phyloP scores from a whole-genome alignment of 495 filamentous ascomycete species.

The Pyrenula aspistea region DNA sequence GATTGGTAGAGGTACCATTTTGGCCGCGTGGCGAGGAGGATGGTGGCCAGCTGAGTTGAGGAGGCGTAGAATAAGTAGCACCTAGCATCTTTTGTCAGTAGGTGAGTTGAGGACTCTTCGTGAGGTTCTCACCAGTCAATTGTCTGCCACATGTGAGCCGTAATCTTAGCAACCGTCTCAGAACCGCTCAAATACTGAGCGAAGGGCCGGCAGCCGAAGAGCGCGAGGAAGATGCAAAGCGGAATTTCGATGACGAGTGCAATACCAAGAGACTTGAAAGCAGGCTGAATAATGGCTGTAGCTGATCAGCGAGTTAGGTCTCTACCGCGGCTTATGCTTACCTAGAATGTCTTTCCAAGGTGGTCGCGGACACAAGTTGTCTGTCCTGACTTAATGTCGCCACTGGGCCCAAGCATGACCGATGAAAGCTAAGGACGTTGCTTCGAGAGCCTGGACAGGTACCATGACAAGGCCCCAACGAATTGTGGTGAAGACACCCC shows the following conservation, averaged over 20 bases:
- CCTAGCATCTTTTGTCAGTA: conserved; percentile 46
- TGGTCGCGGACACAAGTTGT: conserved; percentile 22
- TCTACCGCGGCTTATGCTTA: conserved; percentile 5
- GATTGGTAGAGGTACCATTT: conserved; percentile 59
- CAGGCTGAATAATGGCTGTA: conserved; percentile 38
- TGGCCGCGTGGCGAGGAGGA: conserved; percentile 53
- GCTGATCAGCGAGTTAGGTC: neutral
- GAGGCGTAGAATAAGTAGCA: conserved; percentile 66
- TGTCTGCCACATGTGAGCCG: conserved; percentile 54
- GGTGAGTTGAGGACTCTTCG: neutral
- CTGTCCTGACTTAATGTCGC: conserved; percentile 25
- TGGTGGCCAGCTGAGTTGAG: conserved; percentile 49
- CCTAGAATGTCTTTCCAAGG: conserved; percentile 22
- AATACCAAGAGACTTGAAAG: conserved; percentile 36
- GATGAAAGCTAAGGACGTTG: conserved; percentile 51
- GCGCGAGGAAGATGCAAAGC: conserved; percentile 47
- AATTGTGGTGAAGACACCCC: conserved; percentile 66
- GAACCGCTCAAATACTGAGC: conserved; percentile 47
- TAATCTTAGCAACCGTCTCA: conserved; percentile 43
- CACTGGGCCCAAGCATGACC: conserved; percentile 58
- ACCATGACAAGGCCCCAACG: conserved; percentile 75
- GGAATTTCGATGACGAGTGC: conserved; percentile 48
- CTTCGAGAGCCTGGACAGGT: conserved; percentile 55
- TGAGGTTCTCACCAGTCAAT: conserved; percentile 10
- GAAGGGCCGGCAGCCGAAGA: conserved; percentile 45